phyloP scores from a whole-genome alignment of 352 stramenopile species.

The Globisporangium heterothallicum region DNA sequence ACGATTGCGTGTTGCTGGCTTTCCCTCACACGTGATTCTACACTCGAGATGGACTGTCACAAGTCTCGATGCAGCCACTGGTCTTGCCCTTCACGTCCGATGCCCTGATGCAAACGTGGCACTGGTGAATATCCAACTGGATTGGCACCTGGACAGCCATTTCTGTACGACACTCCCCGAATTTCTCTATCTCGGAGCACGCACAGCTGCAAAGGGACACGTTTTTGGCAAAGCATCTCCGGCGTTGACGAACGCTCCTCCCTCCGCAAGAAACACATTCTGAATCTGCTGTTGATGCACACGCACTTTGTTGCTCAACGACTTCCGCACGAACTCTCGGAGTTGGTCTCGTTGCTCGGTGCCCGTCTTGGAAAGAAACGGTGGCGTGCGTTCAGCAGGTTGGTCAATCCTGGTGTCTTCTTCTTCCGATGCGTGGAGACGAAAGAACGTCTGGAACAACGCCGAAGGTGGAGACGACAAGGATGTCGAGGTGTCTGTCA shows the following conservation, averaged over 20 bases:
- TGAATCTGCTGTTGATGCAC: slow-evolving; percentile 2
- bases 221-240: background rate
- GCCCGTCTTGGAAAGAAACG: background rate
- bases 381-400: too few species aligned
- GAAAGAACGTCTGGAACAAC: slow-evolving; percentile 12
- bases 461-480: background rate
- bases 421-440: slow-evolving; percentile 5
- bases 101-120: too few species aligned
- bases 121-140: too few species aligned
- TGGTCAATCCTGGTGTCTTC: background rate
- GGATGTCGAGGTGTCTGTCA: background rate
- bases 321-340: slow-evolving; percentile 6
- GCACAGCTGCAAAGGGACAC: background rate
- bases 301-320: slow-evolving; percentile 1
- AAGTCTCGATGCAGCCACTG: too few species aligned
- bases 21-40: too few species aligned
- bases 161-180: background rate
- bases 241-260: background rate
- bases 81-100: too few species aligned
- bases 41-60: too few species aligned
- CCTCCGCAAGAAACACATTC: background rate
- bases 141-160: too few species aligned
- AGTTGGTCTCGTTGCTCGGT: background rate
- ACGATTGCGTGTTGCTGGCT: too few species aligned
- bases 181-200: background rate